These are phyloP conservation scores for Bruguiera hainesii DNA, from an alignment of 441 rosid species.

Conservation along the genomic window DNA sequence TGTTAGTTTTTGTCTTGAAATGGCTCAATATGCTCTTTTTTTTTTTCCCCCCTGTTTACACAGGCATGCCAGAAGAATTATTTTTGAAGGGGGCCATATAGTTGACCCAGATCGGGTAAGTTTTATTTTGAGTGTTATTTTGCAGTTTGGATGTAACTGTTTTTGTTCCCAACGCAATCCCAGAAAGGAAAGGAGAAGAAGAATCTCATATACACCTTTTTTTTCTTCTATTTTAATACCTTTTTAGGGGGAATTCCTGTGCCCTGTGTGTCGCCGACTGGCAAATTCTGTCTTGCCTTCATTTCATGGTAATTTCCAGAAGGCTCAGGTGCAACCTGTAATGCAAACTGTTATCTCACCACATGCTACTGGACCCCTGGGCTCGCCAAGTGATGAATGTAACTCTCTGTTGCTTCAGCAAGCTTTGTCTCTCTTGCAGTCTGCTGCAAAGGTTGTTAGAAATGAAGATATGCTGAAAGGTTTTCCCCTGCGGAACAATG, in stretches of 20 bases:
- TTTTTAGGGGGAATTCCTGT: slow-evolving; percentile 90
- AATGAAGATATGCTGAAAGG: slow-evolving; percentile 45
- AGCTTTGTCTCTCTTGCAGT: slow-evolving; percentile 62
- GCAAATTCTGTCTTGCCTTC: slow-evolving; percentile 88
- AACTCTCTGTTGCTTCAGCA: slow-evolving; percentile 47
- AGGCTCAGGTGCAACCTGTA: slow-evolving; percentile 49
- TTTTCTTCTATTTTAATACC: slow-evolving; percentile 17
- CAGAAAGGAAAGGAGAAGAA: not conserved
- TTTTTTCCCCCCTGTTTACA: slow-evolving; percentile 9
- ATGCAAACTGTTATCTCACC: slow-evolving; percentile 28
- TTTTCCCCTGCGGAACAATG: slow-evolving; percentile 42
- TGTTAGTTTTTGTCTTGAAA: slow-evolving; percentile 12
- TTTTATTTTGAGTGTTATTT: slow-evolving; percentile 2
- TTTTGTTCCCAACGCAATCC: slow-evolving; percentile 5
- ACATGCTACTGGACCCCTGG: slow-evolving; percentile 22
- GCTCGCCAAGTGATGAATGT: slow-evolving; percentile 26
- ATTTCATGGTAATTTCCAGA: slow-evolving; percentile 45
- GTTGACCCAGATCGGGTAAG: slow-evolving; percentile 80
- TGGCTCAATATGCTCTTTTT: not conserved
- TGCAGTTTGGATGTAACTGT: slow-evolving; percentile 15
- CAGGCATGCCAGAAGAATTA: slow-evolving; percentile 74
- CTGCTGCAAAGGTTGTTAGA: slow-evolving; percentile 57
- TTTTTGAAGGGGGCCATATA: slow-evolving; percentile 89
- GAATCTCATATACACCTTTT: slow-evolving; percentile 13
- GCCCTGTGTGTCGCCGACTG: slow-evolving; percentile 94